Evolutionary conservation across 139 green algal species (phyloP), one percentile per base, ranked within the genome.

Genomic region (Chlorella sp.): DNA sequence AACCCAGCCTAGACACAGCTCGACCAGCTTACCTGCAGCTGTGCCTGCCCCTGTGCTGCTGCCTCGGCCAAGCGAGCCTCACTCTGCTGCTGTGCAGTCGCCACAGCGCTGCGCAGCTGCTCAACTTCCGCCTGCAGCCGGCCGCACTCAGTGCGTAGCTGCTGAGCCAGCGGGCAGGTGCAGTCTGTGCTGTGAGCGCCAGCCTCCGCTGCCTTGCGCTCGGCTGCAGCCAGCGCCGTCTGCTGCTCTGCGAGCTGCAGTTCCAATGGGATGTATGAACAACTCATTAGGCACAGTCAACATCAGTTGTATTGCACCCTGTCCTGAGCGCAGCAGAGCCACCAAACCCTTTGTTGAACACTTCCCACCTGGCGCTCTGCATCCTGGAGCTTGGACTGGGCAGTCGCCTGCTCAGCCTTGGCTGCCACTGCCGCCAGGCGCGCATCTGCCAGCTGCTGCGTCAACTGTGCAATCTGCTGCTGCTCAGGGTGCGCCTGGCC

Each of bases 401-500:
- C 34, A 3, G 58, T 70, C 1, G 77, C 72, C 5, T 51, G 62
- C 40, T 86, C 43, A 2, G 64, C 44, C 64, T 84, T 84, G 44
- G 32, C 64, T 9, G 56, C 62, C 41, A 76, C 79, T 46, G 41
- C 64, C 19, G 67, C 64, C 82, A 82, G 80, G 22, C 85, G 62
- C 2, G 89, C 81, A n/a, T 90, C 84, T 0, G 87, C 87, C 38
- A 96, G 87, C 84, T 95, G 90, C 8, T 91, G 88, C 19, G 90
- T 95, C 36, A 97, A 86, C 14, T 88, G 74, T 22, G 95, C 89
- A 17, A 96, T 60, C 4, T 91, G 81, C 81, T 91, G 87, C 67
- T 92, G 87, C 56, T 82, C 58, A 38, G 86, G 72, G 14, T 72
- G 83, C 8, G 60, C 60, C 77, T 46, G 77, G 32, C 77, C 77